A percentile compares a stretch with the other conserved stretches of the same genome.
These are phyloP conservation scores for Caloboletus inedulis DNA, from an alignment of 1,284 basidiomycete species.

Conservation along the genomic window DNA sequence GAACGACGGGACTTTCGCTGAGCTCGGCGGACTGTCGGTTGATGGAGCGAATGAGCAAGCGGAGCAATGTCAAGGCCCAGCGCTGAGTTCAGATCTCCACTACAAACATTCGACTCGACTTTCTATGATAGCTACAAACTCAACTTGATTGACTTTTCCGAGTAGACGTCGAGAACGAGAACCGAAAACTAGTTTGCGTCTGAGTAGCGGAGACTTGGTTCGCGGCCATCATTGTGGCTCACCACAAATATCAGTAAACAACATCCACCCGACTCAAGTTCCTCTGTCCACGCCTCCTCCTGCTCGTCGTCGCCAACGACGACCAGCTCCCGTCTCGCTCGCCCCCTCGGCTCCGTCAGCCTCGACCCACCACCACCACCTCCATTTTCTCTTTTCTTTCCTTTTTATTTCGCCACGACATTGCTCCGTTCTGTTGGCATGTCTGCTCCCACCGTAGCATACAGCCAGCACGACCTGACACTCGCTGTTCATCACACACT, in stretches of 20 bases:
- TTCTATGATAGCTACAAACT: neutral
- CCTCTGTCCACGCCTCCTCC: slow-evolving; percentile 31
- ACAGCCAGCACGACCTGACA: slow-evolving; percentile 20
- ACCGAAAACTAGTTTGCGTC: neutral
- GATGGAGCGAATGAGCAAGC: slow-evolving; percentile 21
- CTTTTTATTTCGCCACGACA: neutral
- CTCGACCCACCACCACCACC: slow-evolving; percentile 2
- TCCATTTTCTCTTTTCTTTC: neutral
- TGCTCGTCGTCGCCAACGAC: slow-evolving; percentile 34
- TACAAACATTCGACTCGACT: slow-evolving; percentile 2
- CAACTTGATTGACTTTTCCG: neutral
- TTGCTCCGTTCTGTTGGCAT: slow-evolving; percentile 20
- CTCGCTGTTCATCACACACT: neutral
- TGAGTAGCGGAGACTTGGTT: slow-evolving; percentile 4
- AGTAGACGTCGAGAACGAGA: neutral
- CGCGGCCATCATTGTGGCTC: slow-evolving; percentile 17
- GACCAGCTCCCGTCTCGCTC: slow-evolving; percentile 18
- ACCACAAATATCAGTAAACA: slow-evolving; percentile 26
- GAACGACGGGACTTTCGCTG: slow-evolving; percentile 30
- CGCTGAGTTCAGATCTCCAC: slow-evolving; percentile 29
- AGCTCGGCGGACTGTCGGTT: slow-evolving; percentile 37
- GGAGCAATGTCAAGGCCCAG: slow-evolving; percentile 9
- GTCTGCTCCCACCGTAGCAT: slow-evolving; percentile 22
- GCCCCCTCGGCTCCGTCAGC: neutral
- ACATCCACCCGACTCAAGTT: slow-evolving; percentile 19